These are phyloP conservation scores for Fusarium concolor DNA, from an alignment of 2,329 filamentous ascomycete genomes.

Conservation along the genomic window DNA sequence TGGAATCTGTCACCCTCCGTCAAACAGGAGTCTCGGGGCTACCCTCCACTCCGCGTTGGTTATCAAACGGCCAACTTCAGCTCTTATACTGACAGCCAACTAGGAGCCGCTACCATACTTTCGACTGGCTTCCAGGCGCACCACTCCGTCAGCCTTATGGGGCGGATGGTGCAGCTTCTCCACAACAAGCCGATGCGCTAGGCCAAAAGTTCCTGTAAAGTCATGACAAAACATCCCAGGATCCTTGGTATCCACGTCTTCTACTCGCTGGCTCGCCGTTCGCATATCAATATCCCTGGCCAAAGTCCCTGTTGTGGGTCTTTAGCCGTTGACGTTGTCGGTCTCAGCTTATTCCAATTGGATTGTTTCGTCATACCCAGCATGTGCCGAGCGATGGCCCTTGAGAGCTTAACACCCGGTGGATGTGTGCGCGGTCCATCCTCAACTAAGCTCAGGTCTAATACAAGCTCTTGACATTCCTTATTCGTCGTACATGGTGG, in stretches of 20 bases:
- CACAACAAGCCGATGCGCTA: constrained; percentile 37
- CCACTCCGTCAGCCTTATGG: constrained; percentile 48
- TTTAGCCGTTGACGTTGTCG: neutral
- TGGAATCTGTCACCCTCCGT: constrained; percentile 6
- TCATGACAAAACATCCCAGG: neutral
- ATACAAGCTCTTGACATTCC: constrained; percentile 18
- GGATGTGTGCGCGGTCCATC: constrained; percentile 42
- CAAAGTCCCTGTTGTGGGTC: constrained; percentile 20
- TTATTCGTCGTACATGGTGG: constrained; percentile 37
- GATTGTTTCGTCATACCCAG: constrained; percentile 29
- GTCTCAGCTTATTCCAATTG: constrained; percentile 20
- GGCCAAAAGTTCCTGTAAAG: constrained; percentile 36
- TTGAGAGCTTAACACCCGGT: constrained; percentile 30
- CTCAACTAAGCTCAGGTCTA: constrained; percentile 26
- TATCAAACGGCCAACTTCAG: constrained; percentile 14
- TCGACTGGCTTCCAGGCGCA: constrained; percentile 1
- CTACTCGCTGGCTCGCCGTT: constrained; percentile 20
- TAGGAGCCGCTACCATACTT: constrained; percentile 14
- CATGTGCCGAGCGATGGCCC: constrained; percentile 13
- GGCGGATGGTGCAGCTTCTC: constrained; percentile 34
- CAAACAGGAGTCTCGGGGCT: constrained; percentile 10
- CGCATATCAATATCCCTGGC: constrained; percentile 9
- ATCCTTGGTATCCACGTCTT: neutral
- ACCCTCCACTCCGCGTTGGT: neutral
- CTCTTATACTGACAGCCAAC: constrained; percentile 29